Base-by-base conservation (phyloP, 2,329 filamentous ascomycete species). In the Seiridium unicorne region DNA sequence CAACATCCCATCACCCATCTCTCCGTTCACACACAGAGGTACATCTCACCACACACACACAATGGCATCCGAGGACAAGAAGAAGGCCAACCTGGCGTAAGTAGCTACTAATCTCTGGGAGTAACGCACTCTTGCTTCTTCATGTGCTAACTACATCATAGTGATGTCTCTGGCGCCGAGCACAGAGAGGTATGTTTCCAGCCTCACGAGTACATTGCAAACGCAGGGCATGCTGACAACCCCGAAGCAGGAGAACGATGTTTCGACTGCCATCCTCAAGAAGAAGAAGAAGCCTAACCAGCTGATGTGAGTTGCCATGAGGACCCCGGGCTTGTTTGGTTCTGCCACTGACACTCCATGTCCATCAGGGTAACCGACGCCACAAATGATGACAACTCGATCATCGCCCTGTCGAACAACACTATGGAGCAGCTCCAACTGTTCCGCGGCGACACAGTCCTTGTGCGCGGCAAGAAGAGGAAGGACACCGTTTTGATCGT, bases 261-360 rank as follows among this genome's bases (percentile, higher is more conserved):
- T 89, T 64, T 88, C 95, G 57, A 99, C 95, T 51, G 95, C 95
- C 68, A 99, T 99, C 71, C 87, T 99, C 73, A 98, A 97, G 84
- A 98, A 98, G 87, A 99, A 99, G 90, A 99, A 99, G 93, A 99
- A 99, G 92, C 93, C 93, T 71, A 99, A 99, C 81, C 96, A 94
- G 74, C 81, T 99, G 77, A 96, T 99, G 93, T 96, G 84, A 77
- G 89, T 77, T 69, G 66, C 34, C 42, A 55, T 38, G 55, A 55
- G 56, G 32, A 46, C 38, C 31, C 47, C 44, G 7, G 26, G 38
- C 55, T 60, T 36, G 35, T 32, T 5, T 9, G 51, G 18, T n/a
- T 35, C n/a, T 34, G 49, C 32, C 49, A 47, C 57, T 54, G 53
- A 58, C 36, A 35, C 36, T 51, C 13, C 13, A 46, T 44, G 51